phyloP scores from a whole-genome alignment of 2,329 filamentous ascomycete species.

The Aaosphaeria pasadenensis region DNA sequence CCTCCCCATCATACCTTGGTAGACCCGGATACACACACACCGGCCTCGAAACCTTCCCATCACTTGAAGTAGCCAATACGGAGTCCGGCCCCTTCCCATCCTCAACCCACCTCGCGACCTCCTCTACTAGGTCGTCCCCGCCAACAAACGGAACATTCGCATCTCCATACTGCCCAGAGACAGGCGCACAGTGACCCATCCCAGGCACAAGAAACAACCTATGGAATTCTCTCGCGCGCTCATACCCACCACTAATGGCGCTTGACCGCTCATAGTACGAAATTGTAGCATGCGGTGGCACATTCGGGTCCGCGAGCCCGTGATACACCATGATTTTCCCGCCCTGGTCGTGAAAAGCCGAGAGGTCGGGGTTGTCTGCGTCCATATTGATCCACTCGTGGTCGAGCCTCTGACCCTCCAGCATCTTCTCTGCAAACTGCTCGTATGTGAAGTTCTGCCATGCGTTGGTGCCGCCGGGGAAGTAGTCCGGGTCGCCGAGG shows the following conservation, averaged over 20 bases:
- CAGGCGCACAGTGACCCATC: not conserved
- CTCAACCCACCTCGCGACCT: not conserved
- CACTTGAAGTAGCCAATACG: not conserved
- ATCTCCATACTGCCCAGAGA: not conserved
- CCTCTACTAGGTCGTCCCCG: not conserved
- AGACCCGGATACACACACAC: not conserved
- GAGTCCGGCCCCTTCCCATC: not conserved
- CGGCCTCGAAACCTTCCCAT: not conserved
- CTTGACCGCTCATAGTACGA: not conserved
- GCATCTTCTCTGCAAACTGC: not conserved
- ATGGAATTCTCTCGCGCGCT: not conserved
- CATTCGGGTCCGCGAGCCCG: not conserved
- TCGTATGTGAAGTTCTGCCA: not conserved
- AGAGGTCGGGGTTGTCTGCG: not conserved
- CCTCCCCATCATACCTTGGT: not conserved
- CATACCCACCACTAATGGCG: not conserved
- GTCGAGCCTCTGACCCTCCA: not conserved
- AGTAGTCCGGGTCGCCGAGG: not conserved
- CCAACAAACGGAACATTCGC: not conserved
- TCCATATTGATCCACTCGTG: not conserved
- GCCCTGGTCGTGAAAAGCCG: not conserved
- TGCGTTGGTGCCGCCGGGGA: not conserved
- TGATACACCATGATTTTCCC: not conserved
- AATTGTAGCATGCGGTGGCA: not conserved
- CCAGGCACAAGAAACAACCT: not conserved